Base-by-base conservation (phyloP, 208 protist species). In the Acanthamoeba healyi region DNA sequence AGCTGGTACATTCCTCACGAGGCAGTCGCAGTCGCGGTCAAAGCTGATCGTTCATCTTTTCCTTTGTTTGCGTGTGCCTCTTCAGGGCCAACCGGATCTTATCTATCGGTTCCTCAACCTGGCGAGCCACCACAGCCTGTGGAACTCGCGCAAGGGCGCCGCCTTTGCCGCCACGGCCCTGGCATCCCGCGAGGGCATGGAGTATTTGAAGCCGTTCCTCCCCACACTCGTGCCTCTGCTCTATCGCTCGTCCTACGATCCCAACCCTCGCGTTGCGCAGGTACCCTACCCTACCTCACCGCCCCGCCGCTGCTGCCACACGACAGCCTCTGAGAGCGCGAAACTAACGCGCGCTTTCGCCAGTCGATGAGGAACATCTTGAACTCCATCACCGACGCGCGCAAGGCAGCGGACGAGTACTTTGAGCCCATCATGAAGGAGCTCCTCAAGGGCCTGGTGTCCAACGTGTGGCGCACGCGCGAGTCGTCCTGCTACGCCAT, bases 141-240 rank as follows among this genome's bases (percentile, higher is more conserved):
- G 95, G 95, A 96, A 96, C 46, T 96, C 95, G 36, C 94, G 92
- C 42, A 95, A 96, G 36, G 95, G 95, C 36, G 95, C 95, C 36
- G 95, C 95, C 7, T 96, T 96, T 94, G 94, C 95, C 19, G 94
- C 93, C 10, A 94, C 92, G 0, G 94, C 93, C 15, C 51, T 96
- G n/a, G 93, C 94, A 1, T 61, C 46, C 0, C 79, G 84, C 34
- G 92, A 84, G 22, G 89, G 70, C 40, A 67, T 65, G 32, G 90
- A 96, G 19, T 94, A 95, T 29, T 34, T 96, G 10, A 94, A 94
- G 46, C 94, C 92, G 26, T 81, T 96, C 10, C 34, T 96, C 22
- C 94, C 95, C 26, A 65, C 92, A 38, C 63, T 96, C 19, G 74
- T 96, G 7, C 95, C 89, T 77, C 56, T 94, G 2, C 56, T 94